These are phyloP conservation scores for Cystobasidium pallidum DNA, from an alignment of 1,284 basidiomycete genomes.

Conservation along the genomic window DNA sequence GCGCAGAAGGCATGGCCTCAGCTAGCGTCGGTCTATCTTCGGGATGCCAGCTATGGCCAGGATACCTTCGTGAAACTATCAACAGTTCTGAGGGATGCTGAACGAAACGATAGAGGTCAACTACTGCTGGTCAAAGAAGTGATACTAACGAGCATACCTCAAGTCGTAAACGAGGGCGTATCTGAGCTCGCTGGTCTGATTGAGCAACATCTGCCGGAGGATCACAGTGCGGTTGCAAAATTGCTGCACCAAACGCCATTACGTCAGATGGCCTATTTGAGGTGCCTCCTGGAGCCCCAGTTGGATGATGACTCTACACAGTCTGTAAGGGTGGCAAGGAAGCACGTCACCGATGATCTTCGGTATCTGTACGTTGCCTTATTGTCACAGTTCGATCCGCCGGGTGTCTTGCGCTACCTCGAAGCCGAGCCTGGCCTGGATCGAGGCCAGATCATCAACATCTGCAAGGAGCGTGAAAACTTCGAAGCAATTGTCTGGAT, in stretches of 20 bases:
- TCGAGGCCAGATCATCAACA: not conserved
- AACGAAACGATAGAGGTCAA: not conserved
- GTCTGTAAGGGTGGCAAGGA: constrained; percentile 45
- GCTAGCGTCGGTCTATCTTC: constrained; percentile 72
- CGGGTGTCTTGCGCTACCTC: constrained; percentile 69
- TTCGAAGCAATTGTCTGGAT: constrained; percentile 85
- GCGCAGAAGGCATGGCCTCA: constrained; percentile 75
- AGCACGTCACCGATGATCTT: constrained; percentile 61
- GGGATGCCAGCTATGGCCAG: constrained; percentile 70
- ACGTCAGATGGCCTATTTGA: constrained; percentile 76
- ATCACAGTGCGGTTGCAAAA: constrained; percentile 64
- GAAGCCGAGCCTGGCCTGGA: constrained; percentile 54
- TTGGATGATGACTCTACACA: constrained; percentile 9
- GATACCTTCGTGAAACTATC: constrained; percentile 62
- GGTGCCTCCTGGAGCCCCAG: constrained; percentile 70
- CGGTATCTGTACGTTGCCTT: constrained; percentile 71
- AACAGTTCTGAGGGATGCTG: not conserved
- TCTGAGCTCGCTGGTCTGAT: constrained; percentile 73
- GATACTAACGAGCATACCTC: constrained; percentile 67
- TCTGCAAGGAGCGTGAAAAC: constrained; percentile 63
- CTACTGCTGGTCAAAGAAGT: constrained; percentile 61
- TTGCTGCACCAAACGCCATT: constrained; percentile 59
- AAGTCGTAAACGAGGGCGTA: constrained; percentile 68
- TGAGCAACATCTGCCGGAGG: constrained; percentile 67
- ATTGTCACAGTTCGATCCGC: constrained; percentile 71